A percentile compares a stretch with the other conserved stretches of the same genome.
These are phyloP conservation scores for Alternaria consortialis DNA, from an alignment of 2,329 filamentous ascomycete species.

Conservation along the genomic window DNA sequence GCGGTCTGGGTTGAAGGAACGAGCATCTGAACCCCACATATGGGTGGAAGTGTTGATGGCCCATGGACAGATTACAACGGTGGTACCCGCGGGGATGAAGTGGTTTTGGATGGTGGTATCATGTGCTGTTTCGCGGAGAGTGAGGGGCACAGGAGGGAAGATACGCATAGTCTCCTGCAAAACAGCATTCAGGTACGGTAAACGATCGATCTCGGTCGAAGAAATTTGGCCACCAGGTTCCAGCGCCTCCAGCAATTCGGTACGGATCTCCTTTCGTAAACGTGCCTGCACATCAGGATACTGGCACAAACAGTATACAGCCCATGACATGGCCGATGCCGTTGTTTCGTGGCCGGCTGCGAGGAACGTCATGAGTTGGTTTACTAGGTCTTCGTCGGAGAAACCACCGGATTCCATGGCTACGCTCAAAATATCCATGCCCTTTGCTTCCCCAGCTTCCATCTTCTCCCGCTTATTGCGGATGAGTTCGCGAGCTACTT, in stretches of 20 bases:
- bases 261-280: conserved; percentile 61
- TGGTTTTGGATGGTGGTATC: conserved; percentile 73
- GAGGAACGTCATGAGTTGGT: conserved; percentile 91
- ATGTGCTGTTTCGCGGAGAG: conserved; percentile 69
- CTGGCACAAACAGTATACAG: conserved; percentile 61
- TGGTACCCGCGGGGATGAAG: conserved; percentile 74
- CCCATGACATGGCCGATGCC: conserved; percentile 63
- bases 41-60: conserved; percentile 74
- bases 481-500: conserved; percentile 74
- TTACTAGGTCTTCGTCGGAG: conserved; percentile 79
- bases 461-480: conserved; percentile 71
- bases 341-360: conserved; percentile 72
- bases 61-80: conserved; percentile 69
- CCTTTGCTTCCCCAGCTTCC: conserved; percentile 55
- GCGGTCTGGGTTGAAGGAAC: conserved; percentile 77
- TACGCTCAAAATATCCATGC: conserved; percentile 80
- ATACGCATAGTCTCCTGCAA: conserved; percentile 80
- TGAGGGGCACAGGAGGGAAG: conserved; percentile 75
- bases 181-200: conserved; percentile 80
- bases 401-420: conserved; percentile 80
- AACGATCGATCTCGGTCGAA: conserved; percentile 70
- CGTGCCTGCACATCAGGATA: conserved; percentile 59
- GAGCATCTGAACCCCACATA: conserved; percentile 81
- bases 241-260: conserved; percentile 55
- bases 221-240: conserved; percentile 56